A percentile compares a stretch with the other conserved stretches of the same genome.
Conservation (phyloP, 805 yeast species). For the Suhomyces faveliae region DNA sequence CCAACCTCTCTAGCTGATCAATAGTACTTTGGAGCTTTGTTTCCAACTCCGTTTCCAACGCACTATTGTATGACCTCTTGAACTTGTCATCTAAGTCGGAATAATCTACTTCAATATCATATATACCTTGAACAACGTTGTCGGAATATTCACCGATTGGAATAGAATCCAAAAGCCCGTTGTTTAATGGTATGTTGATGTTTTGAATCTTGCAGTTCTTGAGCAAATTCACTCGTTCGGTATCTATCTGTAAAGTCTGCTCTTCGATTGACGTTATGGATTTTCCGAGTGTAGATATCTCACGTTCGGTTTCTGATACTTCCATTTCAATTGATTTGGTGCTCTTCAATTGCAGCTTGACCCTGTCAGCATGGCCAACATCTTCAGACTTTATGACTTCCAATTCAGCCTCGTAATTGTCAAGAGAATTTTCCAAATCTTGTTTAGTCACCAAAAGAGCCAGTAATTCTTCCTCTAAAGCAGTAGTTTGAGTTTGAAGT, state of each 20-base stretch:
- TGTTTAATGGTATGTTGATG: conserved; percentile 57
- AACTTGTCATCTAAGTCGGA: conserved; percentile 42
- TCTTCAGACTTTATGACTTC: conserved; percentile 24
- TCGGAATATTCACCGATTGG: conserved; percentile 56
- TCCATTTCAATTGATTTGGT: conserved; percentile 31
- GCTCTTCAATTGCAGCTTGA: conserved; percentile 21
- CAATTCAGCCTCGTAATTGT: conserved; percentile 27
- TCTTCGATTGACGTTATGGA: conserved; percentile 47
- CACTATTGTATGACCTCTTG: conserved; percentile 39
- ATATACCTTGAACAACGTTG: conserved; percentile 35
- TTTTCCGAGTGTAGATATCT: conserved; percentile 29
- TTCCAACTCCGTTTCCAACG: conserved; percentile 37
- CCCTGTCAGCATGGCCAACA: conserved; percentile 6
- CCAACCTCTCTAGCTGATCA: conserved; percentile 47
- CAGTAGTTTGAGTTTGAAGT: conserved; percentile 39
- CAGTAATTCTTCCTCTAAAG: conserved; percentile 33
- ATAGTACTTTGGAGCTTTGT: conserved; percentile 32
- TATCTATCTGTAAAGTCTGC: conserved; percentile 48
- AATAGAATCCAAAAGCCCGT: conserved; percentile 59
- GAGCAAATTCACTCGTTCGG: conserved; percentile 58
- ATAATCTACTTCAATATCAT: conserved; percentile 57
- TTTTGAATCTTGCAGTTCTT: conserved; percentile 75
- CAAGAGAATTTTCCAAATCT: conserved; percentile 22
- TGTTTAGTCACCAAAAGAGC: conserved; percentile 33
- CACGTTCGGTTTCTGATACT: conserved; percentile 38